A percentile compares a stretch with the other conserved stretches of the same genome.
phyloP scores from a whole-genome alignment of 768 basidiomycete genomes.

The Kwoniella heveanensis region DNA sequence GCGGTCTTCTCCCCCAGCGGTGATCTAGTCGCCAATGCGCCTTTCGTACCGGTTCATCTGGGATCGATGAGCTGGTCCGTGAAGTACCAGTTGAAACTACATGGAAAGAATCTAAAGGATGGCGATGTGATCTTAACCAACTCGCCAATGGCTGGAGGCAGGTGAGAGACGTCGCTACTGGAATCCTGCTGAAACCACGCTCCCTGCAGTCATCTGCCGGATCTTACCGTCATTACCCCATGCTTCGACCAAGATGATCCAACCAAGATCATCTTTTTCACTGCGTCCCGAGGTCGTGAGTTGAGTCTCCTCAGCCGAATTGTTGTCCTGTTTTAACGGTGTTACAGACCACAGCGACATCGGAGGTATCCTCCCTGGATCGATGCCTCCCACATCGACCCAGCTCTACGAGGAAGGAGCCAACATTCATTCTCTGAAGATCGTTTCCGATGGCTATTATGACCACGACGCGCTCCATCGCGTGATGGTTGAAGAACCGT shows the following conservation, averaged over 20 bases:
- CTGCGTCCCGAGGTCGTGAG: constrained; percentile 68
- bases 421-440: constrained; percentile 86
- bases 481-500: constrained; percentile 69
- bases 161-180: neutral
- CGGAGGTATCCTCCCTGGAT: constrained; percentile 71
- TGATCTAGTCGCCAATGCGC: constrained; percentile 90
- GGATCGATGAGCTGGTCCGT: constrained; percentile 45
- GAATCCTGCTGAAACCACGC: neutral
- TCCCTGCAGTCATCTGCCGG: constrained; percentile 67
- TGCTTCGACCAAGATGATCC: constrained; percentile 64
- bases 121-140: constrained; percentile 92
- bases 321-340: neutral
- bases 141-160: constrained; percentile 29
- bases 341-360: constrained; percentile 79
- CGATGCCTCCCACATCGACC: constrained; percentile 95
- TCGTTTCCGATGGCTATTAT: constrained; percentile 80
- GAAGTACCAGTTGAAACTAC: constrained; percentile 34
- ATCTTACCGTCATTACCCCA: constrained; percentile 94
- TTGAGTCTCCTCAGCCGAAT: neutral
- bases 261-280: constrained; percentile 63
- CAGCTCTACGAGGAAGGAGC: constrained; percentile 95
- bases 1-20: constrained; percentile 94
- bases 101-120: constrained; percentile 61
- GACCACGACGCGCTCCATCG: constrained; percentile 73
- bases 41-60: constrained; percentile 40